Evolutionary conservation across 805 yeast genomes (phyloP), one percentile per base, ranked within the genome.

Genomic region (Spathaspora passalidarum): DNA sequence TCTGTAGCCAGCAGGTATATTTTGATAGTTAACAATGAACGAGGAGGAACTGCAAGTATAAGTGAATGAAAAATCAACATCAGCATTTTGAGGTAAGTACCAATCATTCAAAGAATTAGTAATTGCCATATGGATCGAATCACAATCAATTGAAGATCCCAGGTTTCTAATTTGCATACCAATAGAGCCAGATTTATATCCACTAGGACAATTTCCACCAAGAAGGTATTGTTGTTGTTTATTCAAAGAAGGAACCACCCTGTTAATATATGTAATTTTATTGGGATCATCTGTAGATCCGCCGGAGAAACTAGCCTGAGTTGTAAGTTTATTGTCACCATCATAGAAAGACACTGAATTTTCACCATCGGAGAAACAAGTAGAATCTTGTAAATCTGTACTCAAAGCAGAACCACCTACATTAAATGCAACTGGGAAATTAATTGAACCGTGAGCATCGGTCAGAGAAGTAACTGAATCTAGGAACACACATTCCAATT

Each of bases 1-100:
- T 14, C 63, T 48, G 46, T 51, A 59, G 2, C 68, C 69, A 2
- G 65, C 63, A 6, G 68, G 66, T 21, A 64, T 35, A 42, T 56
- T 58, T 4, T 26, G 20, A 46, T 56, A 63, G 13, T 19, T 43
- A 16, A 53, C 49, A 2, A 40, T 42, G 19, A 38, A 48, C 2
- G 42, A 41, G 6, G 44, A 39, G 5, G 47, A 8, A 3, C 49
- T 38, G 50, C 67, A 64, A 1, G 52, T 14, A 11, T 46, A 47
- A 4, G 59, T 49, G 21, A 35, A 43, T 2, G 23, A 10, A 44
- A 23, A 36, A 10, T 25, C 25, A 13, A 17, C 6, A 41, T 14
- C 22, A 9, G 46, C 46, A 7, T 44, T 42, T 32, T 44, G 29
- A 13, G 65, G 60, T 9, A 18, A 42, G 26, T 46, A 49, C 61